phyloP scores from a whole-genome alignment of 768 basidiomycete genomes.

The Lactifluus volemus region DNA sequence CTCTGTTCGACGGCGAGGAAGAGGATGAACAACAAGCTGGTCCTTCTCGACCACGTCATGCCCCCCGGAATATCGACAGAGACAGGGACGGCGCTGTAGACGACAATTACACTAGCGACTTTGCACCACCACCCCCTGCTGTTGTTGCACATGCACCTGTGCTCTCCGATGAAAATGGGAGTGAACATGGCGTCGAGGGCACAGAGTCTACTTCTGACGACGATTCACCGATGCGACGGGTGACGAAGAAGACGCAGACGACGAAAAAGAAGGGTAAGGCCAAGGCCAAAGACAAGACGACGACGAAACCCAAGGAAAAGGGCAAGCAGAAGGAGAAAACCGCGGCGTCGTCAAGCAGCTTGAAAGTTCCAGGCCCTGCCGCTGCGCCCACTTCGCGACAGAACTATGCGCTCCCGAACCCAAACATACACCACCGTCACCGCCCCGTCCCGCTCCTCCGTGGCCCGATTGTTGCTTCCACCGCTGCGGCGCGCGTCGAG shows the following conservation, averaged over 20 bases:
- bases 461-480: slow-evolving; percentile 19
- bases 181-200: background rate
- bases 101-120: slow-evolving; percentile 46
- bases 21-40: slow-evolving; percentile 29
- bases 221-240: slow-evolving; percentile 22
- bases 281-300: background rate
- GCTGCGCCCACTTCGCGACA: slow-evolving; percentile 31
- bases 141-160: slow-evolving; percentile 9
- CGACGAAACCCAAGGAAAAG: background rate
- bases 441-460: slow-evolving; percentile 54
- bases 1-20: slow-evolving; percentile 28
- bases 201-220: slow-evolving; percentile 9
- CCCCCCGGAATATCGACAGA: slow-evolving; percentile 21
- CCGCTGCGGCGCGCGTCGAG: slow-evolving; percentile 40
- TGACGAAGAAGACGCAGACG: slow-evolving; percentile 20
- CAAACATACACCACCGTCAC: slow-evolving; percentile 66
- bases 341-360: background rate
- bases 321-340: background rate
- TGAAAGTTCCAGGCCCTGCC: background rate
- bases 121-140: slow-evolving; percentile 37
- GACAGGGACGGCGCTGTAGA: background rate
- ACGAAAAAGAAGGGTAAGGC: slow-evolving; percentile 15
- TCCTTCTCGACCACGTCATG: slow-evolving; percentile 28
- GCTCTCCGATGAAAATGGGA: slow-evolving; percentile 24
- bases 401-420: slow-evolving; percentile 51